Evolutionary conservation across 2,329 filamentous ascomycete genomes (phyloP), one percentile per base, ranked within the genome.

Genomic region (Arthroderma sp.): DNA sequence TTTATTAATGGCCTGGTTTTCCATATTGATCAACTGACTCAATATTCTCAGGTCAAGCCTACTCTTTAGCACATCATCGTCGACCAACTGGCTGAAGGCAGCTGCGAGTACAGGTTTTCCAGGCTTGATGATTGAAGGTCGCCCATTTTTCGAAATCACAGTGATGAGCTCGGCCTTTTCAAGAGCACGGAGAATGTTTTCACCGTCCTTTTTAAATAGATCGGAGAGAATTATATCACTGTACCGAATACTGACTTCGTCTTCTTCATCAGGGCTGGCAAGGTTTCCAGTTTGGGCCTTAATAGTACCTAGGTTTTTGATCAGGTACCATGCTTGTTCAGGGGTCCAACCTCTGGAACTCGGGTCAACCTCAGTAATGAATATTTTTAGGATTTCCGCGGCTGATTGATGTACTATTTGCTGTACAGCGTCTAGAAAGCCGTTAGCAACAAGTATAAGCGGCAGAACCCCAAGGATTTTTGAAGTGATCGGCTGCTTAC

Each of bases 371-470:
- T 77, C 66, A 2, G 94, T 76, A 31, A 98, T 81, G 73, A 91
- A 97, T 79, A 96, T 90, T 67, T 95, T 95, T 60, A 95, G 75
- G 52, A 97, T 91, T 67, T 97, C 93, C 0, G 87, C 88, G 0
- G 90, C 87, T 17, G 86, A 87, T 67, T 95, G 89, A 56, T 88
- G 84, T 56, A 95, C 86, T 61, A 98, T 97, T 62, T 95, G 90
- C 21, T 83, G 77, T 1, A 96, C 85, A 2, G 93, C 93, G 63
- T 86, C 79, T 76, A 58, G 57, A 17, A 4, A 35, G 28, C 17
- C 25, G 59, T 71, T 52, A 71, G 64, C 51, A 54, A 11, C 38
- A 28, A 21, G 38, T 13, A 35, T 25, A 31, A 23, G 7, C 19
- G n/a, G 25, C 1, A 21, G 15, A 31, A n/a, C n/a, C n/a, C 25